A percentile compares a stretch with the other conserved stretches of the same genome.
Conservation (phyloP, 768 basidiomycete species). For the Cyathus striatus region DNA sequence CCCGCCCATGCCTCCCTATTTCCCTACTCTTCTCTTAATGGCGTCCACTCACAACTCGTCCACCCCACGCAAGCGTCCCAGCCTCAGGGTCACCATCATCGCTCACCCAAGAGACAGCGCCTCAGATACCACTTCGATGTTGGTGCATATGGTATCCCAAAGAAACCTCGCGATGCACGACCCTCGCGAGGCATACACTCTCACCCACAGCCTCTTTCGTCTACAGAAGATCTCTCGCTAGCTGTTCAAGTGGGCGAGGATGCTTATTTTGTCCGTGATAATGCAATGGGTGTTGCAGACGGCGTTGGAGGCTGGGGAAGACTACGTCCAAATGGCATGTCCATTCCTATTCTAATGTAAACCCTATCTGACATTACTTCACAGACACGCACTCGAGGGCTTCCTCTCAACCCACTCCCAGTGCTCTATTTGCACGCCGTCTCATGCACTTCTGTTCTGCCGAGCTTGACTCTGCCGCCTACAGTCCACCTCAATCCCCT, state of each 20-base stretch:
- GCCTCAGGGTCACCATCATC: conserved; percentile 18
- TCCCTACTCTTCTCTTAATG: conserved; percentile 21
- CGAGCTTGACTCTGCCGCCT: conserved; percentile 41
- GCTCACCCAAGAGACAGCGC: conserved; percentile 19
- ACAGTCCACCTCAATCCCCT: conserved; percentile 3
- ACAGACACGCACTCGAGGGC: conserved; percentile 2
- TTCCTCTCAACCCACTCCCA: conserved; percentile 23
- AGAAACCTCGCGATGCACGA: conserved; percentile 28
- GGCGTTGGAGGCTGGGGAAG: conserved; percentile 91
- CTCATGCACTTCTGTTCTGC: conserved; percentile 84
- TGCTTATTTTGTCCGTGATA: conserved; percentile 77
- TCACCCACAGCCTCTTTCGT: conserved; percentile 16
- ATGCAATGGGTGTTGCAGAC: conserved; percentile 92
- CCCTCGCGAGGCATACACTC: conserved; percentile 10
- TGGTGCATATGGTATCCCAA: conserved; percentile 85
- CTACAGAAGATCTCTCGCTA: conserved; percentile 30
- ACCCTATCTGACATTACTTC: too few relatives aligned
- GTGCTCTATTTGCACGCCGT: conserved; percentile 64
- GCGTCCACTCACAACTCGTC: conserved; percentile 20
- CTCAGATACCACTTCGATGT: conserved; percentile 53
- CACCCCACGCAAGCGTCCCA: conserved; percentile 19
- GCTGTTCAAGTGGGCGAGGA: conserved; percentile 89
- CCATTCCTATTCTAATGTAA: too few relatives aligned
- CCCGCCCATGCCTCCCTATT: conserved; percentile 19
- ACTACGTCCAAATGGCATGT: conserved; percentile 27